These are phyloP conservation scores for Termitomyces sp. DNA, from an alignment of 768 basidiomycete species.

Conservation along the genomic window DNA sequence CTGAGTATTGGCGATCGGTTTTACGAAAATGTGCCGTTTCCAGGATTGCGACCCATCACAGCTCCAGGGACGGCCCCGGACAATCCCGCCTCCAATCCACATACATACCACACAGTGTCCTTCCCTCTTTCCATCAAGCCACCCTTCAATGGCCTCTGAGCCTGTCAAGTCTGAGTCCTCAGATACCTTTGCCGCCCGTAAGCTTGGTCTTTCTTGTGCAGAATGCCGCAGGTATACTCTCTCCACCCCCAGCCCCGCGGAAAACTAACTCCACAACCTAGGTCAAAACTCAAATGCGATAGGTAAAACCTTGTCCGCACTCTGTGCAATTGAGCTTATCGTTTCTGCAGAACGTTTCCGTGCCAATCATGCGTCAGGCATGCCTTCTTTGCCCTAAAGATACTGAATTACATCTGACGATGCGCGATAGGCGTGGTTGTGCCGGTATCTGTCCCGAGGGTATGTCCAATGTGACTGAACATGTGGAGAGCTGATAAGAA, in stretches of 20 bases:
- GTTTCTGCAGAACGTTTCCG: constrained; percentile 36
- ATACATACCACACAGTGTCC: background rate
- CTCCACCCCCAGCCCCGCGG: background rate
- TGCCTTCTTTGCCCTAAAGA: background rate
- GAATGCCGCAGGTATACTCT: constrained; percentile 41
- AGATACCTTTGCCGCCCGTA: constrained; percentile 21
- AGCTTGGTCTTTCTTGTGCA: constrained; percentile 41
- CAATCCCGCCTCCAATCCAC: constrained; percentile 8
- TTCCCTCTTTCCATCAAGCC: background rate
- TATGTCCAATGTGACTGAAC: constrained; percentile 11
- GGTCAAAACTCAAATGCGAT: constrained; percentile 54
- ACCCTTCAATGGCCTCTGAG: background rate
- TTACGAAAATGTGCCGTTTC: background rate
- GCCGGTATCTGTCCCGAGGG: constrained; percentile 47
- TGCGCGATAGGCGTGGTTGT: constrained; percentile 37
- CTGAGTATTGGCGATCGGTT: background rate
- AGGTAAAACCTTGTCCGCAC: constrained; percentile 19
- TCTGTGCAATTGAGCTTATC: background rate
- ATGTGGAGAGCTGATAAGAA: background rate
- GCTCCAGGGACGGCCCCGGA: background rate
- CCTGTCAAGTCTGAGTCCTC: constrained; percentile 4
- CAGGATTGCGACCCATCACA: background rate
- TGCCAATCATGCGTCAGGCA: constrained; percentile 47
- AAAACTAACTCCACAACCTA: constrained; percentile 6
- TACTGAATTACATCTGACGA: background rate